These are phyloP conservation scores for Nannochloropsis gaditana DNA, from an alignment of 108 stramenopile species.

Conservation along the genomic window DNA sequence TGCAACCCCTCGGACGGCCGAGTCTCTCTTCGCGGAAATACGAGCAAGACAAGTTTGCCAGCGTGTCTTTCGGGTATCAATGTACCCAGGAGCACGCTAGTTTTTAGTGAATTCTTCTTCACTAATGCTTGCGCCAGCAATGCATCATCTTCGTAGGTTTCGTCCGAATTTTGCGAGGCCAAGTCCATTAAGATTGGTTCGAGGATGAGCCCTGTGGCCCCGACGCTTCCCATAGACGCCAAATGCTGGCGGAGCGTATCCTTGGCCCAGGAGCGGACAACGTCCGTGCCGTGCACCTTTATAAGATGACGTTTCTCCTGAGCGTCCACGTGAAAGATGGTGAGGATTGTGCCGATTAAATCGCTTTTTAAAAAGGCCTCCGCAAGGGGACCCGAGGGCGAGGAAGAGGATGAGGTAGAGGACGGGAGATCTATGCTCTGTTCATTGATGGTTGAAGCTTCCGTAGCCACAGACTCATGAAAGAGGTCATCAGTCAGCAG, in stretches of 20 bases:
- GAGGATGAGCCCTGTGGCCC: background rate
- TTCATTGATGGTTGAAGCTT: background rate
- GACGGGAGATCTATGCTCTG: background rate
- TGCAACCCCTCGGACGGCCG: background rate
- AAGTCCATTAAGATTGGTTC: slow-evolving; percentile 16
- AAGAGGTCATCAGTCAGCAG: background rate
- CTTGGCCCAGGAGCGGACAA: background rate
- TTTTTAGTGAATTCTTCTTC: background rate
- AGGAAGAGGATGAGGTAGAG: background rate
- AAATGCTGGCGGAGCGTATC: slow-evolving; percentile 19
- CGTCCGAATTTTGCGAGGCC: background rate
- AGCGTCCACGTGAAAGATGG: background rate
- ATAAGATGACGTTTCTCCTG: background rate
- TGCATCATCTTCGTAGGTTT: slow-evolving; percentile 2
- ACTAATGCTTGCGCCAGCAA: background rate
- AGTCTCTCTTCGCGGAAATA: background rate
- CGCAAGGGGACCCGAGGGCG: background rate
- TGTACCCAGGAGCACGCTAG: background rate
- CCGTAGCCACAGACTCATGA: background rate
- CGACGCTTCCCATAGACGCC: slow-evolving; percentile 1
- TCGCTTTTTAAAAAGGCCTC: background rate
- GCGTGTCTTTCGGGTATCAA: background rate
- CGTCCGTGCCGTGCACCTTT: background rate
- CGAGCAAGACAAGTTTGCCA: background rate
- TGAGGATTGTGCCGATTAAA: background rate